These are phyloP conservation scores for Trichophyton mentagrophytes DNA, from an alignment of 2,329 filamentous ascomycete species.

Conservation along the genomic window DNA sequence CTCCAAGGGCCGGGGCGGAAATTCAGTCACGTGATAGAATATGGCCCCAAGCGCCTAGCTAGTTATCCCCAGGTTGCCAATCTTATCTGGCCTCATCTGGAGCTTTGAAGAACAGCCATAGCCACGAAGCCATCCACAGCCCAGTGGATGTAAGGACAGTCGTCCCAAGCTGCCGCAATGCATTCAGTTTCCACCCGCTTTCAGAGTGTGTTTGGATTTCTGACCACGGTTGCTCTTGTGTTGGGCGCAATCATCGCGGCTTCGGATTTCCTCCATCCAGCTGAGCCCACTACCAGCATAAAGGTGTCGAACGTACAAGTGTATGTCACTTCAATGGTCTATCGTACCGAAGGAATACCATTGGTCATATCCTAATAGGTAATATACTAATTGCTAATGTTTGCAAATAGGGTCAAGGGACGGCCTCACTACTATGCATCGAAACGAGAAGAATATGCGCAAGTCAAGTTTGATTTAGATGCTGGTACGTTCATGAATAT, in stretches of 20 bases:
- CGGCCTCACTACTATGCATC: slow-evolving; percentile 89
- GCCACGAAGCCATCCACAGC: not conserved
- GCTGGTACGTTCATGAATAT: slow-evolving; percentile 39
- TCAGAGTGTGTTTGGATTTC: slow-evolving; percentile 94
- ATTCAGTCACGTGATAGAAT: not conserved
- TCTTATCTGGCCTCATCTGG: slow-evolving; percentile 1
- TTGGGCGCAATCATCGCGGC: slow-evolving; percentile 68
- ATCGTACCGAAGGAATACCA: not conserved
- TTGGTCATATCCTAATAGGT: not conserved
- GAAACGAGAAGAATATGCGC: slow-evolving; percentile 90
- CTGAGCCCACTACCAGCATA: slow-evolving; percentile 42
- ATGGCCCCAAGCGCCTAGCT: not conserved
- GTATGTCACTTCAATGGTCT: slow-evolving; percentile 38
- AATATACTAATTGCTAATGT: not conserved
- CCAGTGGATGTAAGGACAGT: not conserved
- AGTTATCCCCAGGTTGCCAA: not conserved
- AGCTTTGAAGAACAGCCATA: not conserved
- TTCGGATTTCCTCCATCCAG: slow-evolving; percentile 54
- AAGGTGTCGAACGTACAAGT: slow-evolving; percentile 60
- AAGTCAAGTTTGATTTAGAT: slow-evolving; percentile 85
- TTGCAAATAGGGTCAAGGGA: slow-evolving; percentile 56
- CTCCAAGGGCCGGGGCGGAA: too few species aligned
- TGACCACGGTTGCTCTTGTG: slow-evolving; percentile 81
- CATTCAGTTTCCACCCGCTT: slow-evolving; percentile 72
- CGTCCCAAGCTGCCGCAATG: slow-evolving; percentile 45